Base-by-base conservation (phyloP, 495 filamentous ascomycete species). In the Acidomyces sp. region DNA sequence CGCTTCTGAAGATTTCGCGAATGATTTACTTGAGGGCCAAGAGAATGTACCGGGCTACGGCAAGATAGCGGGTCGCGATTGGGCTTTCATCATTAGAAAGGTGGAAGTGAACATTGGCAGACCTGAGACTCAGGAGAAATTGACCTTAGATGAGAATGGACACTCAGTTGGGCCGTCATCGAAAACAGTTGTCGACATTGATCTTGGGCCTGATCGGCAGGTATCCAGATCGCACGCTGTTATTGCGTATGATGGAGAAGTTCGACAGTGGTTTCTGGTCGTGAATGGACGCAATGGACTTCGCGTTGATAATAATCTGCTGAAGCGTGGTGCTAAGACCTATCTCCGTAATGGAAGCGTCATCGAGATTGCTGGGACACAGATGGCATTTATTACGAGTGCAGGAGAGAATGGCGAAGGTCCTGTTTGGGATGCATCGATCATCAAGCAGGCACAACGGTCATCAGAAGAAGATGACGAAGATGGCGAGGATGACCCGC, bases 311-410 rank as follows among this genome's bases (percentile, higher is more conserved):
- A 80, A 84, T 42, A 45, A 56, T 11, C 59, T 67, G 13, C 65
- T 90, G 27, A 80, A 77, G 53, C 68, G 72, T 36, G 78, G 76
- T 22, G 64, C 75, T 27, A 69, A 72, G 19, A 69, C 71, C 19
- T 60, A 72, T 15, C 68, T 97, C 24, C 69, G 72, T 15, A 88
- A 83, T 55, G 90, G 90, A 23, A 75, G 84, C 55, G 80, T 96
- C 35, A 78, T 97, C 39, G 83, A 92, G 52, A 79, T 95, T 58
- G 80, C 77, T 43, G 85, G 85, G 32, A 77, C 84, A 4, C 85
- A 96, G 63, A 97, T 97, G 90, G 85, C 96, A 74, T 97, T 96
- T 62, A 80, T 94, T 13, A 70, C 87, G 18, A 85, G 90, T n/a
- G 37, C 52, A 4, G 36, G 33, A 4, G 37, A 44, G 21, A 24